These are phyloP conservation scores for Fraxinus sp. DNA, from an alignment of 305 asterid genomes.

Conservation along the genomic window DNA sequence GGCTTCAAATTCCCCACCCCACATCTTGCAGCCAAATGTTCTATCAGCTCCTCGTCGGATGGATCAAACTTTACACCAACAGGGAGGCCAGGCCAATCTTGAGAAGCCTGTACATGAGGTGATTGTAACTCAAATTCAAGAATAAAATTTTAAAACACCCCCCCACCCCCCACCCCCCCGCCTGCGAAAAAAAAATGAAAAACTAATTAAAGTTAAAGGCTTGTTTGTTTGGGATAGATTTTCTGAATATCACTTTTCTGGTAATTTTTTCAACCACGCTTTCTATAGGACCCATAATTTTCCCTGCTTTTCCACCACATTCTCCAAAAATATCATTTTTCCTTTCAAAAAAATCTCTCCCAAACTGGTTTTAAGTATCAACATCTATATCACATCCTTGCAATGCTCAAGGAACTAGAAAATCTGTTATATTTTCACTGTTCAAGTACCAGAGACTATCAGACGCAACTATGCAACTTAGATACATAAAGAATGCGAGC, in stretches of 20 bases:
- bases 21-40: conserved; percentile 78
- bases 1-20: conserved; percentile 50
- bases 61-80: conserved; percentile 88
- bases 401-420: neutral
- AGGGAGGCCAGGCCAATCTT: conserved; percentile 83
- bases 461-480: neutral
- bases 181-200: neutral
- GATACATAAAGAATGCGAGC: conserved; percentile 23
- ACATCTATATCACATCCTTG: neutral
- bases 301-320: neutral
- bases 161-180: neutral
- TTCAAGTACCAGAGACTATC: neutral
- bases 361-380: neutral
- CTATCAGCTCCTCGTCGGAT: conserved; percentile 69
- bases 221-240: neutral
- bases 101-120: conserved; percentile 43
- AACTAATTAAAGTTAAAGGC: neutral
- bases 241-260: neutral
- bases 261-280: neutral
- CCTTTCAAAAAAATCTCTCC: neutral
- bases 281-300: neutral
- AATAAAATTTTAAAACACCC: neutral
- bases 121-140: neutral
- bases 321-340: neutral
- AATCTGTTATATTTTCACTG: neutral